Base-by-base conservation (phyloP, 78 protist genomes). In the Monocercomonoides exilis region DNA sequence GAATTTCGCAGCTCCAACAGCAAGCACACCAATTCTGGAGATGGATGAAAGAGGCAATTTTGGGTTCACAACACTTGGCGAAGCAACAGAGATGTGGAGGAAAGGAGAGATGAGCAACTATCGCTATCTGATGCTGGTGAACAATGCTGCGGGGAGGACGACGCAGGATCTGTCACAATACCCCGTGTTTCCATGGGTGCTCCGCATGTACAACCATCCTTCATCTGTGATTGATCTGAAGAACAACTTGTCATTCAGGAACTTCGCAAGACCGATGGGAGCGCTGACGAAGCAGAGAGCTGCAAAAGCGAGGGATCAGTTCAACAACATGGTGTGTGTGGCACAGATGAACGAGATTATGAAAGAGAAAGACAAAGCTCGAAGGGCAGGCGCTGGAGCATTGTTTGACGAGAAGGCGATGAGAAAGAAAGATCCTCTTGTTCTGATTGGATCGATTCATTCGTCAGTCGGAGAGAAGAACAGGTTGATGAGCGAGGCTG, bases 231-330 rank as follows among this genome's bases (percentile, higher is more conserved):
- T 54, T 21, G 70, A 54, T 21, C 70, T 97, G 41, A 0, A 0
- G 34, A 89, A 92, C 45, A 88, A 93, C 2, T 34, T 0, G 1
- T 33, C 32, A 77, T 97, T 64, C 84, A 91, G 99, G 0, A 98
- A 96, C 89, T 89, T 96, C 29, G n/a, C 91, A 32, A 2, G 41
- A 89, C 94, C 96, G n/a, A 91, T 94, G 88, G 96, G 96, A 33
- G 94, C 93, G 3, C 92, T 29, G 70, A 54, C 70, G 21, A 11
- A 54, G 70, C 38, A 54, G 21, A 54, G 70, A 21, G 70, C 11
- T 11, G 70, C 11, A 29, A 54, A 54, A 54, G 70, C 70, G 70
- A 54, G 3, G 45, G 43, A 2, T 2, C 1, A 46, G 3, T 86
- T 42, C 36, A 42, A 86, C 6, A 36, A n/a, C 3, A 34, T 63